Percentiles rank a stretch among this genome's conserved stretches.
Evolutionary conservation across 2,329 filamentous ascomycete genomes (phyloP).

Genomic region (Fusarium solani-melongenae): DNA sequence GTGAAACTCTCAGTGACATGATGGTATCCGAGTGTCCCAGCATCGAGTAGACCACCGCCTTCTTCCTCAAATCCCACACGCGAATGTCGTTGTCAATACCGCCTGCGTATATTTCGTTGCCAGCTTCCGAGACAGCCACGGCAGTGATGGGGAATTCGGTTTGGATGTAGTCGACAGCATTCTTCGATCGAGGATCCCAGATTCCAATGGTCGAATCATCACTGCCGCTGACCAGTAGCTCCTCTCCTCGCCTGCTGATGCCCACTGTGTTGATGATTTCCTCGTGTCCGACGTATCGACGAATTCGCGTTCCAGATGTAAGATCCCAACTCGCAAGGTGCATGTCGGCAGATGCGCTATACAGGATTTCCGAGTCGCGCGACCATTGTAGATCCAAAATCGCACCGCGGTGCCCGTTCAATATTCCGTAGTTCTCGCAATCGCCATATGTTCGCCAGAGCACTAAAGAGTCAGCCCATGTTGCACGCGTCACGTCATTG

Average conservation of each 20-base stretch:
- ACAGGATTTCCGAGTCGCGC: conserved; percentile 89
- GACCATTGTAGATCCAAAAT: conserved; percentile 96
- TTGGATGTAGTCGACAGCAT: conserved; percentile 86
- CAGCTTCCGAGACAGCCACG: conserved; percentile 90
- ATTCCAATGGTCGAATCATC: conserved; percentile 95
- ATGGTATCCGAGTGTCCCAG: conserved; percentile 91
- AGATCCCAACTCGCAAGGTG: conserved; percentile 95
- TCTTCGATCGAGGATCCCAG: conserved; percentile 94
- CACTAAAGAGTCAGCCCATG: conserved; percentile 64
- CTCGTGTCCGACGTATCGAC: conserved; percentile 91
- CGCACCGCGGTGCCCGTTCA: conserved; percentile 91
- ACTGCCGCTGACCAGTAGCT: conserved; percentile 88
- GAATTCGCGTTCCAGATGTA: conserved; percentile 90
- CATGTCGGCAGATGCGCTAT: conserved; percentile 93
- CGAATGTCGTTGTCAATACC: conserved; percentile 98
- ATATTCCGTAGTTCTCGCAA: conserved; percentile 92
- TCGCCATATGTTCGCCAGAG: conserved; percentile 93
- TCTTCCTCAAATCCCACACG: conserved; percentile 96
- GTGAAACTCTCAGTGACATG: conserved; percentile 90
- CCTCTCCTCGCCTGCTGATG: conserved; percentile 88
- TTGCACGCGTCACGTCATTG: background rate
- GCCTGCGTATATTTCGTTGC: conserved; percentile 94
- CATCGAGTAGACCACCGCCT: conserved; percentile 87
- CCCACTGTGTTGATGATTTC: conserved; percentile 95
- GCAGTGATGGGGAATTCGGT: conserved; percentile 94